phyloP scores from a whole-genome alignment of 2,329 filamentous ascomycete genomes.

The Colletotrichum tabaci region DNA sequence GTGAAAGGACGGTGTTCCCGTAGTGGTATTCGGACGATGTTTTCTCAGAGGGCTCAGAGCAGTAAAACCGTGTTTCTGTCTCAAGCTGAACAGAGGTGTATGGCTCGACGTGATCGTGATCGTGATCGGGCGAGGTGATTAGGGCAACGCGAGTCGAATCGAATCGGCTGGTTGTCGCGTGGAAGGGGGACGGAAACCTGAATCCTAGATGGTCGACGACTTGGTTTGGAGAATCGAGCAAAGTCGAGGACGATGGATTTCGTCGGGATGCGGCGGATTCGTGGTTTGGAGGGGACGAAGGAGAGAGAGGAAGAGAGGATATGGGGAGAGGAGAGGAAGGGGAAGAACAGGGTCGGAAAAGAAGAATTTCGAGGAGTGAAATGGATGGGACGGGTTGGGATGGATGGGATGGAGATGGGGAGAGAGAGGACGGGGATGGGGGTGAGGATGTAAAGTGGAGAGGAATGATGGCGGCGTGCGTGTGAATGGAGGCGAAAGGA shows the following conservation, averaged over 20 bases:
- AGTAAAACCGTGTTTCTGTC: background rate
- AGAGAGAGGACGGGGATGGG: conserved; percentile 11
- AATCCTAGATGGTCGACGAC: conserved; percentile 41
- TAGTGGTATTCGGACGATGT: background rate
- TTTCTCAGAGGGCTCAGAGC: background rate
- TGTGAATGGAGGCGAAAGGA: conserved; percentile 36
- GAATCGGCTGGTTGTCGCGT: conserved; percentile 22
- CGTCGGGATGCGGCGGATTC: conserved; percentile 42
- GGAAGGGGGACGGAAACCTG: conserved; percentile 26
- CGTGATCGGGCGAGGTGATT: background rate
- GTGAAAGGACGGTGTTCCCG: conserved; percentile 4
- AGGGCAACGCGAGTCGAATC: conserved; percentile 11
- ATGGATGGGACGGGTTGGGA: conserved; percentile 41
- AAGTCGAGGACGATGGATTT: conserved; percentile 35
- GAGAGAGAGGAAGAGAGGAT: conserved; percentile 9
- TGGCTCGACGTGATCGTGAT: background rate
- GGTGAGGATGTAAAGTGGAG: conserved; percentile 40
- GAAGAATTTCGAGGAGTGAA: conserved; percentile 37
- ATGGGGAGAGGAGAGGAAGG: conserved; percentile 2
- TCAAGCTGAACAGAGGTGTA: background rate
- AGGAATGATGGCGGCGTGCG: conserved; percentile 42
- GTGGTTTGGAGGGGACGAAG: conserved; percentile 22
- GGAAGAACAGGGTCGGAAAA: conserved; percentile 23
- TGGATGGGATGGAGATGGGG: conserved; percentile 36
- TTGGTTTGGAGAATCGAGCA: conserved; percentile 19